Evolutionary conservation across 139 green algal genomes (phyloP).

Genomic region (Chlamydomonas sp.): DNA sequence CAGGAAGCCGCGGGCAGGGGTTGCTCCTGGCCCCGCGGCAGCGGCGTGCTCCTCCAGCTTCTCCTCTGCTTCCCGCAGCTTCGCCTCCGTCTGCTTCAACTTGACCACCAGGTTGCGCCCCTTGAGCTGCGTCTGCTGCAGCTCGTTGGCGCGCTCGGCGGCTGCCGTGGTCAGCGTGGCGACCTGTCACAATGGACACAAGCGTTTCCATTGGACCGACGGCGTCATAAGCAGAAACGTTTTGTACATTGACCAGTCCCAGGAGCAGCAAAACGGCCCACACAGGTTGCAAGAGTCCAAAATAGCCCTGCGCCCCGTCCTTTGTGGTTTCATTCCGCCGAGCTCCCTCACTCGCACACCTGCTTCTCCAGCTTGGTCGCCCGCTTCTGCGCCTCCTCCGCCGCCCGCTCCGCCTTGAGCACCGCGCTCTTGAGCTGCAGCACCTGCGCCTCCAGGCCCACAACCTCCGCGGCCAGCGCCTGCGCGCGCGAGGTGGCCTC

Average conservation of each 20-base stretch:
- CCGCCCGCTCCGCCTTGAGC: conserved; percentile 36
- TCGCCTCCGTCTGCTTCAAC: conserved; percentile 50
- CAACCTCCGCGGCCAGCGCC: conserved; percentile 46
- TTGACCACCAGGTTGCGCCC: conserved; percentile 43
- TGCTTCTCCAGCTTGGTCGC: conserved; percentile 27
- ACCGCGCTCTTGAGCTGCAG: conserved; percentile 35
- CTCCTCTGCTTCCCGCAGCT: conserved; percentile 30
- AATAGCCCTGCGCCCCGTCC: not conserved
- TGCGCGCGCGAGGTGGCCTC: conserved; percentile 36
- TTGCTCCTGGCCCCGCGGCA: not conserved
- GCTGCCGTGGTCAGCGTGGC: not conserved
- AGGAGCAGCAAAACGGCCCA: not conserved
- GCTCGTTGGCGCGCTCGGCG: conserved; percentile 1
- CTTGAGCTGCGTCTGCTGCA: conserved; percentile 40
- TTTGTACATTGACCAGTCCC: too few species aligned
- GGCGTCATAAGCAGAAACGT: too few species aligned
- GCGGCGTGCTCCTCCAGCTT: conserved; percentile 2
- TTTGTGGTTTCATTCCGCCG: too few species aligned
- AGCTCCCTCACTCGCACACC: not conserved
- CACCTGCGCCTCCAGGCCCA: conserved; percentile 44
- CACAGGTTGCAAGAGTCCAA: not conserved
- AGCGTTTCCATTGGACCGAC: too few species aligned
- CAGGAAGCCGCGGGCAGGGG: not conserved
- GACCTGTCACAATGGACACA: not conserved
- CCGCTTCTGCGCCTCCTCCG: conserved; percentile 1